These are phyloP conservation scores for Biscutella laevigata DNA, from an alignment of 441 rosid species.

Conservation along the genomic window DNA sequence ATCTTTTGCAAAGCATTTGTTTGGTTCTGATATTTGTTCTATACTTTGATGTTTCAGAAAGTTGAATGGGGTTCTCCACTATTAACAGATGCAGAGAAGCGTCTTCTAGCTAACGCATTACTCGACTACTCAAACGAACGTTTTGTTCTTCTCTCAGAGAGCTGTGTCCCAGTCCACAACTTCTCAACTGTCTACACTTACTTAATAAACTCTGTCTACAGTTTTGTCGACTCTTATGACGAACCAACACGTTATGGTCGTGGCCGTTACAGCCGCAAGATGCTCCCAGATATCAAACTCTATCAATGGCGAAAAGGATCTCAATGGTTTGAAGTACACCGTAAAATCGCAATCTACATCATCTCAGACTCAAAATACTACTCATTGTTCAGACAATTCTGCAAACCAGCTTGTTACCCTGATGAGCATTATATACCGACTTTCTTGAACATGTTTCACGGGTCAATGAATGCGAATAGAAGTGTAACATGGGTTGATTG, in stretches of 20 bases:
- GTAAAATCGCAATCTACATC: constrained; percentile 49
- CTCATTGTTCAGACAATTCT: constrained; percentile 53
- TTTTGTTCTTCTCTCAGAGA: constrained; percentile 84
- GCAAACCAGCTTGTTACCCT: constrained; percentile 87
- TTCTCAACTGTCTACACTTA: constrained; percentile 71
- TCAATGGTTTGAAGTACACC: constrained; percentile 89
- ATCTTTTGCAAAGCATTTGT: not conserved
- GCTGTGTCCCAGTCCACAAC: constrained; percentile 85
- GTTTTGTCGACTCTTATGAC: constrained; percentile 87
- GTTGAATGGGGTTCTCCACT: constrained; percentile 74
- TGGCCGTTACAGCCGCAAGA: constrained; percentile 80
- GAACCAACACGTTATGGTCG: constrained; percentile 85
- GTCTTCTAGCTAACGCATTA: constrained; percentile 80
- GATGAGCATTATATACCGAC: constrained; percentile 95
- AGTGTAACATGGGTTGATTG: constrained; percentile 86
- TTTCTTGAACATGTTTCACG: constrained; percentile 67
- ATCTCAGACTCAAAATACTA: constrained; percentile 70
- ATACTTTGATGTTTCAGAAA: constrained; percentile 30
- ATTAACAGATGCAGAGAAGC: constrained; percentile 76
- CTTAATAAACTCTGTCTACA: constrained; percentile 52
- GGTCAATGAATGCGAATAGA: constrained; percentile 57
- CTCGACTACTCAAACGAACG: constrained; percentile 82
- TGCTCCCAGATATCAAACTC: constrained; percentile 76
- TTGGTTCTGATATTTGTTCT: not conserved
- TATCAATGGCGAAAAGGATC: constrained; percentile 92